These are phyloP conservation scores for Globisporangium spinosum DNA, from an alignment of 352 stramenopile genomes.

Conservation along the genomic window DNA sequence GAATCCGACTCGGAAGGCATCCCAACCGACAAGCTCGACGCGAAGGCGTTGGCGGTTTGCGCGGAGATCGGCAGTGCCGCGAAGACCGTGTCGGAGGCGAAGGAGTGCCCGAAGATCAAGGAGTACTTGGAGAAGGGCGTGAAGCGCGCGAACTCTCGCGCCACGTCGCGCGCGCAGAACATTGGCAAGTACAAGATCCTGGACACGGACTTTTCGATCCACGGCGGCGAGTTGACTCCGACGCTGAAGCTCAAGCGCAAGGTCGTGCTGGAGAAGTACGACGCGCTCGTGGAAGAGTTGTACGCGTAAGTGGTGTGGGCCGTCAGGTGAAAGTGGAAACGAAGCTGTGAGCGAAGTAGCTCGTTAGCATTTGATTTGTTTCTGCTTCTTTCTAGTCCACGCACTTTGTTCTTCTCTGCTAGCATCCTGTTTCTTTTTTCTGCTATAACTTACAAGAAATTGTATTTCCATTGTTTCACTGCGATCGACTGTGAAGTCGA, in stretches of 20 bases:
- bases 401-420: background rate
- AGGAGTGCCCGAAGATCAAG: conserved; percentile 72
- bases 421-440: background rate
- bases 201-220: conserved; percentile 89
- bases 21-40: conserved; percentile 79
- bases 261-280: conserved; percentile 91
- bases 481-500: no score
- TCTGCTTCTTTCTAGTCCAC: background rate
- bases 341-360: background rate
- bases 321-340: background rate
- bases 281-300: conserved; percentile 81
- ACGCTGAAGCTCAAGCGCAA: conserved; percentile 96
- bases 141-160: conserved; percentile 70
- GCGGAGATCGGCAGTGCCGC: conserved; percentile 62
- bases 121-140: conserved; percentile 67
- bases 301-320: conserved; percentile 59
- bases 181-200: conserved; percentile 88
- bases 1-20: conserved; percentile 75
- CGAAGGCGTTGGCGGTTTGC: conserved; percentile 54
- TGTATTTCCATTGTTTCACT: conserved; percentile 4
- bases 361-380: conserved; percentile 8
- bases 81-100: conserved; percentile 68
- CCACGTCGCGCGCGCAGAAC: conserved; percentile 81
- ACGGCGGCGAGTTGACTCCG: conserved; percentile 91
- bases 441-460: conserved; percentile 5